Percentiles rank a stretch among this genome's conserved stretches.
phyloP scores from a whole-genome alignment of 129 eudicot species.

The Tagetes patula region DNA sequence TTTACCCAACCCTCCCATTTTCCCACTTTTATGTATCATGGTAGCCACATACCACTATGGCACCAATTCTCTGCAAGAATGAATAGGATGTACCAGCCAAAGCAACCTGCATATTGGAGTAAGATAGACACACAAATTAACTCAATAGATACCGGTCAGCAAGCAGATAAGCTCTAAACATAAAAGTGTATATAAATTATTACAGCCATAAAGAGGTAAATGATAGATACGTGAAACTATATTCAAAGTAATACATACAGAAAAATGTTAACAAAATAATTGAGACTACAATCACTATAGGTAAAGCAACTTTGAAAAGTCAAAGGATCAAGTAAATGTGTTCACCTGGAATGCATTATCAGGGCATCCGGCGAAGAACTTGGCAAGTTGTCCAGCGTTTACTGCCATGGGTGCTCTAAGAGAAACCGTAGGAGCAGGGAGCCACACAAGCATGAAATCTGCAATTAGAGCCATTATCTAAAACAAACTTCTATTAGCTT shows the following conservation, averaged over 20 bases:
- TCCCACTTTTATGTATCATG: constrained; percentile 3
- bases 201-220: background rate
- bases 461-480: constrained; percentile 96
- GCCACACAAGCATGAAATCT: constrained; percentile 97
- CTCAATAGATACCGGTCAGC: background rate
- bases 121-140: constrained; percentile 24
- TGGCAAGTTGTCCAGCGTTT: constrained; percentile 63
- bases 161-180: background rate
- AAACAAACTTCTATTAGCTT: constrained; percentile 23
- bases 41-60: constrained; percentile 57
- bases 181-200: background rate
- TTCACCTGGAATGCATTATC: constrained; percentile 90
- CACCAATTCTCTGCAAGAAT: constrained; percentile 82
- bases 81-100: constrained; percentile 77
- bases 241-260: background rate
- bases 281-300: background rate
- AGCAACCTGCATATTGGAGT: constrained; percentile 53
- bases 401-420: constrained; percentile 72
- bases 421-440: constrained; percentile 97
- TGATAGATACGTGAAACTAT: background rate
- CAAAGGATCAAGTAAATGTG: constrained; percentile 13
- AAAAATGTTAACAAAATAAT: background rate
- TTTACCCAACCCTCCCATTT: background rate
- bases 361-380: constrained; percentile 77
- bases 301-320: background rate